Evolutionary conservation across 495 filamentous ascomycete genomes (phyloP).

Genomic region (Annulohypoxylon stygium): DNA sequence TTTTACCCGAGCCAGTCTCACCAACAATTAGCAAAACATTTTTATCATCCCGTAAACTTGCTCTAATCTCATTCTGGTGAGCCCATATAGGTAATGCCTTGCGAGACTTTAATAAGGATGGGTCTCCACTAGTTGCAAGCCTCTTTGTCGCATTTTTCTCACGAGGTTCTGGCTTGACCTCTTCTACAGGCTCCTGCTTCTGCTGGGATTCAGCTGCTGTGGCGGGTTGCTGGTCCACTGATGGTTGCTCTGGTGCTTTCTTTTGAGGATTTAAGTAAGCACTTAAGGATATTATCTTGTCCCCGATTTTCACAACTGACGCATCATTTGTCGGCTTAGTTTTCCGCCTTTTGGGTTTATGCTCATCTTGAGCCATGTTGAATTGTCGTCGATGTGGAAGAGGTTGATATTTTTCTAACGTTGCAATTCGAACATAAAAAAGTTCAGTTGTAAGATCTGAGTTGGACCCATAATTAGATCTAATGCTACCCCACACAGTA

Average conservation of each 20-base stretch:
- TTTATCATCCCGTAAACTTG: conserved; percentile 68
- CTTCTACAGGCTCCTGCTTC: conserved; percentile 25
- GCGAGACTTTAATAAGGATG: conserved; percentile 54
- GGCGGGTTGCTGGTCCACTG: conserved; percentile 17
- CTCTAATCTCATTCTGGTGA: conserved; percentile 76
- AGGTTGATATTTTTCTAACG: conserved; percentile 15
- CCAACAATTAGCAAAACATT: conserved; percentile 89
- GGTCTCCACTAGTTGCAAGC: conserved; percentile 43
- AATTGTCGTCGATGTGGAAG: conserved; percentile 2
- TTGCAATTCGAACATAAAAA: neutral
- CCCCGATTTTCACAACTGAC: conserved; percentile 54
- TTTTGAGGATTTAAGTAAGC: conserved; percentile 55
- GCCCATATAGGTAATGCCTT: conserved; percentile 85
- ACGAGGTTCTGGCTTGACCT: conserved; percentile 5
- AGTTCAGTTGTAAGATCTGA: conserved; percentile 11
- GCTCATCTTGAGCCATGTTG: conserved; percentile 45
- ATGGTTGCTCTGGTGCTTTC: conserved; percentile 44
- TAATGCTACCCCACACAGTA: neutral
- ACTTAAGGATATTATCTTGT: conserved; percentile 57
- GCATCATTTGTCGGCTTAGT: conserved; percentile 43
- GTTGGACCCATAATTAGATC: neutral
- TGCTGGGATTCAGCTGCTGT: conserved; percentile 26
- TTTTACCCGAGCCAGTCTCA: conserved; percentile 97
- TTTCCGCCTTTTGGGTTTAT: conserved; percentile 49
- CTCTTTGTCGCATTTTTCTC: conserved; percentile 10